Evolutionary conservation across 1,139 yeast species (phyloP).

Genomic region (Nakaseomyces delphensis): DNA sequence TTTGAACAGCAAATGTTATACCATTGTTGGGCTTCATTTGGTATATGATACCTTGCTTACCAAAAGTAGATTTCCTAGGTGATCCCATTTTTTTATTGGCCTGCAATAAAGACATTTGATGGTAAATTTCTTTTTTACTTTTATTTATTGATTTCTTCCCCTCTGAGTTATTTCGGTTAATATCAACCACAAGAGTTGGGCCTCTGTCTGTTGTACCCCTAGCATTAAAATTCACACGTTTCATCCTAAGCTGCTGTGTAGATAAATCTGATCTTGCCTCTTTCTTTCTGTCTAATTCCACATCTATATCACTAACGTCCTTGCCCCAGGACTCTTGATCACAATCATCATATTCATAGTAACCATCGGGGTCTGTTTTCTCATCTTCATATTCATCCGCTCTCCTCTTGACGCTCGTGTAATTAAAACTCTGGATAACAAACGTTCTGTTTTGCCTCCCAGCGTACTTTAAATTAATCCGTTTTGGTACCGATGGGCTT

Average conservation of each 20-base stretch:
- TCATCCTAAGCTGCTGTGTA: background rate
- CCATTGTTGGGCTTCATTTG: background rate
- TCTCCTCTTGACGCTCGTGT: background rate
- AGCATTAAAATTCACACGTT: background rate
- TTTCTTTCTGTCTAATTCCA: too few relatives aligned
- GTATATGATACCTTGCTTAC: background rate
- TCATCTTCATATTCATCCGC: background rate
- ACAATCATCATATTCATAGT: background rate
- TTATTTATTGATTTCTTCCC: background rate
- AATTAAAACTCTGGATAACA: conserved; percentile 3
- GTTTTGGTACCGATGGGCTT: background rate
- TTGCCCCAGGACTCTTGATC: background rate
- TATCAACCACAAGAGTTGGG: background rate
- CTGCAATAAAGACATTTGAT: conserved; percentile 1
- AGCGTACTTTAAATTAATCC: background rate
- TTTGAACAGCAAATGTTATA: background rate
- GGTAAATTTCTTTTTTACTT: background rate
- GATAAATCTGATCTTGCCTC: background rate
- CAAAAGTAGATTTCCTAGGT: background rate
- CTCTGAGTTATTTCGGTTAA: background rate
- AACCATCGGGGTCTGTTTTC: background rate
- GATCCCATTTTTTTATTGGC: background rate
- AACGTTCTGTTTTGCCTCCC: conserved; percentile 2
- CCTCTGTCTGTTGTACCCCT: background rate
- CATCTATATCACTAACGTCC: too few relatives aligned